These are phyloP conservation scores for Knoxdaviesia capensis DNA, from an alignment of 2,329 filamentous ascomycete species.

Conservation along the genomic window DNA sequence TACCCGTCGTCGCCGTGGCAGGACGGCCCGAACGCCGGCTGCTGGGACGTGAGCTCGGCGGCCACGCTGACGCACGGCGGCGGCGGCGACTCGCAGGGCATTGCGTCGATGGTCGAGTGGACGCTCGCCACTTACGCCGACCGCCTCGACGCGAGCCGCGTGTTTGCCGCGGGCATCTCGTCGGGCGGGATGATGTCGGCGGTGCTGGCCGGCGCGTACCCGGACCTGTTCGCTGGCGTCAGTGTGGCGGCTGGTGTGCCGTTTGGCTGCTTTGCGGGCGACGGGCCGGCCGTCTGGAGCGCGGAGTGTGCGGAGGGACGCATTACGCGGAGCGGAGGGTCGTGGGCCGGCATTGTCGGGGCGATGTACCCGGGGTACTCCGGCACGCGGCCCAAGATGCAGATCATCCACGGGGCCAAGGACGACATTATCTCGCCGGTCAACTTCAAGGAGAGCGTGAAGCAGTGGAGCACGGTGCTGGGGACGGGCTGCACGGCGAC, in stretches of 20 bases:
- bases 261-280: slow-evolving; percentile 26
- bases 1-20: slow-evolving; percentile 17
- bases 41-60: slow-evolving; percentile 37
- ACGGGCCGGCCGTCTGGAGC: slow-evolving; percentile 25
- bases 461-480: slow-evolving; percentile 26
- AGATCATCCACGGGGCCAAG: slow-evolving; percentile 33
- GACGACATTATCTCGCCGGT: slow-evolving; percentile 29
- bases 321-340: slow-evolving; percentile 13
- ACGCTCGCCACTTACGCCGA: slow-evolving; percentile 21
- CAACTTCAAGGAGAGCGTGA: slow-evolving; percentile 32
- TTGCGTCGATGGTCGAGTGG: slow-evolving; percentile 32
- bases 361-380: slow-evolving; percentile 27
- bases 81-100: slow-evolving; percentile 28
- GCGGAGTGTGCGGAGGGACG: slow-evolving; percentile 27
- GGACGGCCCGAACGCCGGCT: slow-evolving; percentile 16
- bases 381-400: slow-evolving; percentile 31
- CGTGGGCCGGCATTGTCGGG: slow-evolving; percentile 15
- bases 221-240: slow-evolving; percentile 29
- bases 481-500: slow-evolving; percentile 3
- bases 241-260: slow-evolving; percentile 22
- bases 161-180: slow-evolving; percentile 28
- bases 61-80: slow-evolving; percentile 25
- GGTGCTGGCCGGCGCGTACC: slow-evolving; percentile 28
- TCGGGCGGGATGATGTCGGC: slow-evolving; percentile 37
- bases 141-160: slow-evolving; percentile 19